Percentiles rank a stretch among this genome's conserved stretches.
These are phyloP conservation scores for Metschnikowia baotianmanensis DNA, from an alignment of 805 yeast genomes.

Conservation along the genomic window DNA sequence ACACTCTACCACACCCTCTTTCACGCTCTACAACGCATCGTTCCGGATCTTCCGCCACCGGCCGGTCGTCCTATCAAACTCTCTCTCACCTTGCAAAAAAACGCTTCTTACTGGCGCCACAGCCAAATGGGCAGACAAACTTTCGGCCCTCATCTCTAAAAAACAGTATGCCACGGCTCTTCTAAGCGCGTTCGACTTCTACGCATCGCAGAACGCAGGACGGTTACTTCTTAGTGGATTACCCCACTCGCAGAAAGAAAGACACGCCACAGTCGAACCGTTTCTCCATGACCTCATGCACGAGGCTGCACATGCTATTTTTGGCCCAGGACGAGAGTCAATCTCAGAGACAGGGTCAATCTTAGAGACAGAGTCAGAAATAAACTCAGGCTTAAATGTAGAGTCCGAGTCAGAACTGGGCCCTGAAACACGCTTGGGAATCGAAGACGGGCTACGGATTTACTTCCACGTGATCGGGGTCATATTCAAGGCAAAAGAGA, in stretches of 20 bases:
- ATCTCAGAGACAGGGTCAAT: no score
- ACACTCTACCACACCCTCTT: no score
- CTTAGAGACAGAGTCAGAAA: no score
- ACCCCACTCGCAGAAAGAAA: conserved; percentile 42
- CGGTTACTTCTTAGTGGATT: conserved; percentile 55
- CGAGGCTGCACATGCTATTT: conserved; percentile 47
- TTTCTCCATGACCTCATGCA: conserved; percentile 57
- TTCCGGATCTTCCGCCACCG: conserved; percentile 25
- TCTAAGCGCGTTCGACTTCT: conserved; percentile 52
- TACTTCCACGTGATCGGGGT: conserved; percentile 19
- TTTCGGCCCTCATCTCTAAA: conserved; percentile 46
- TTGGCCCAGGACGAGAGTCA: conserved; percentile 15
- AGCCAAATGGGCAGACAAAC: conserved; percentile 67
- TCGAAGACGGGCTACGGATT: conserved; percentile 6
- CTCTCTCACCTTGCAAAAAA: conserved; percentile 10
- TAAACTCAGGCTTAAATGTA: no score
- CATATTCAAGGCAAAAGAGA: conserved; percentile 7
- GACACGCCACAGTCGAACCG: conserved; percentile 50
- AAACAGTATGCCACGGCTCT: conserved; percentile 57
- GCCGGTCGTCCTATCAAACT: conserved; percentile 20
- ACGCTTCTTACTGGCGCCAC: conserved; percentile 57
- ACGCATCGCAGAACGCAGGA: conserved; percentile 40
- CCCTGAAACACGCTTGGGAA: no score
- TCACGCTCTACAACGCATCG: conserved; percentile 18
- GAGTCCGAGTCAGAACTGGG: no score